These are phyloP conservation scores for Penicillium desertorum DNA, from an alignment of 495 filamentous ascomycete genomes.

Conservation along the genomic window DNA sequence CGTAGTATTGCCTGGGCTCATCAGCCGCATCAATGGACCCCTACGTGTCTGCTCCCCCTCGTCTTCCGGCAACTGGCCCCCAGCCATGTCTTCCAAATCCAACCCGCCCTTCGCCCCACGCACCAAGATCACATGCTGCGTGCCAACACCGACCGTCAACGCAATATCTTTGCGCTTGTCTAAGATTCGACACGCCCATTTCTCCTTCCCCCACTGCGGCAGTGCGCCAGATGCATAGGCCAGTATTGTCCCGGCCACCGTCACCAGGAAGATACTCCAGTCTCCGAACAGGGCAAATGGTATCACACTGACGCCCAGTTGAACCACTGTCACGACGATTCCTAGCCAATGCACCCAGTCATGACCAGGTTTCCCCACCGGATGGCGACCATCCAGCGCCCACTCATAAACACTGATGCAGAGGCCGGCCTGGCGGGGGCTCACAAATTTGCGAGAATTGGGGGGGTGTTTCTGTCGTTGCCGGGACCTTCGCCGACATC, in stretches of 20 bases:
- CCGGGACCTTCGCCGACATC: conserved; percentile 8
- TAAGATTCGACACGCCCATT: conserved; percentile 42
- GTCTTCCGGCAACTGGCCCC: conserved; percentile 21
- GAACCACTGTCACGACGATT: conserved; percentile 35
- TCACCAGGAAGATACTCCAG: conserved; percentile 49
- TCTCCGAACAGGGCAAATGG: conserved; percentile 41
- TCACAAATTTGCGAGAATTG: background rate
- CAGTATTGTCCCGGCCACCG: conserved; percentile 39
- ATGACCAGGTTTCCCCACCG: conserved; percentile 2
- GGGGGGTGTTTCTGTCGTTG: background rate
- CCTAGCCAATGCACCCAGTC: conserved; percentile 40
- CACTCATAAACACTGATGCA: conserved; percentile 19
- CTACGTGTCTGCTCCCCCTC: background rate
- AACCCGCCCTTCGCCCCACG: conserved; percentile 34
- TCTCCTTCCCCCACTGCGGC: conserved; percentile 53
- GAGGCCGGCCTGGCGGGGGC: conserved; percentile 16
- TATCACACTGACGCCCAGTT: conserved; percentile 48
- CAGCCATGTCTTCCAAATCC: conserved; percentile 50
- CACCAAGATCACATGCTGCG: conserved; percentile 46
- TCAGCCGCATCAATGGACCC: background rate
- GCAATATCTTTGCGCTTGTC: conserved; percentile 29
- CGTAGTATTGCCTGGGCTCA: conserved; percentile 16
- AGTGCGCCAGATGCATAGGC: conserved; percentile 34
- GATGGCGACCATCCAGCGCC: background rate
- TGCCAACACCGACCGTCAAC: conserved; percentile 47